Percentiles rank a stretch among this genome's conserved stretches.
These are phyloP conservation scores for Eucalyptus polyanthemos DNA, from an alignment of 345 rosid species.

Conservation along the genomic window DNA sequence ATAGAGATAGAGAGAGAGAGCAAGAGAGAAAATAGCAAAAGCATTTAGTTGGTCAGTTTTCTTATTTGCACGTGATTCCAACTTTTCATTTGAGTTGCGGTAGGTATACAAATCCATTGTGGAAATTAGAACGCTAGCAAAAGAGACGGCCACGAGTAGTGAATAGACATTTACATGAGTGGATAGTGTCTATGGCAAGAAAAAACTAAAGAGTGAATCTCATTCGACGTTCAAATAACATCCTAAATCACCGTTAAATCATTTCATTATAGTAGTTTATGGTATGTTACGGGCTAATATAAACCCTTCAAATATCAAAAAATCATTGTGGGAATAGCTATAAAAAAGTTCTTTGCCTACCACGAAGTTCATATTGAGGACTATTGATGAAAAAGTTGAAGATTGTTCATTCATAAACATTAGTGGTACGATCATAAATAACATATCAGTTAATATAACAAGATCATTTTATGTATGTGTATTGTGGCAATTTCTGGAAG, in stretches of 20 bases:
- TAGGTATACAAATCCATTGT: not conserved
- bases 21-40: not conserved
- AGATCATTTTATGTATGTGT: not conserved
- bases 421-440: not conserved
- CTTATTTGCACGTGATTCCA: not conserved
- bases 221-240: accelerated
- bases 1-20: not conserved
- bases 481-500: not conserved
- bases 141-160: not conserved
- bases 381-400: not conserved
- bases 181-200: no score
- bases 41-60: not conserved
- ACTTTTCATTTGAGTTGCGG: not conserved
- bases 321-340: not conserved
- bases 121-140: not conserved
- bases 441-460: not conserved
- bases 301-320: not conserved
- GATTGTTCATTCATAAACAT: not conserved
- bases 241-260: not conserved
- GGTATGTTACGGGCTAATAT: not conserved
- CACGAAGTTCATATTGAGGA: not conserved
- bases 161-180: not conserved
- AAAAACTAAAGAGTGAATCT: not conserved
- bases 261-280: not conserved
- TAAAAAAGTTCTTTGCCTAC: not conserved